Evolutionary conservation across 2,329 filamentous ascomycete genomes (phyloP).

Genomic region (Monosporascus sp.): DNA sequence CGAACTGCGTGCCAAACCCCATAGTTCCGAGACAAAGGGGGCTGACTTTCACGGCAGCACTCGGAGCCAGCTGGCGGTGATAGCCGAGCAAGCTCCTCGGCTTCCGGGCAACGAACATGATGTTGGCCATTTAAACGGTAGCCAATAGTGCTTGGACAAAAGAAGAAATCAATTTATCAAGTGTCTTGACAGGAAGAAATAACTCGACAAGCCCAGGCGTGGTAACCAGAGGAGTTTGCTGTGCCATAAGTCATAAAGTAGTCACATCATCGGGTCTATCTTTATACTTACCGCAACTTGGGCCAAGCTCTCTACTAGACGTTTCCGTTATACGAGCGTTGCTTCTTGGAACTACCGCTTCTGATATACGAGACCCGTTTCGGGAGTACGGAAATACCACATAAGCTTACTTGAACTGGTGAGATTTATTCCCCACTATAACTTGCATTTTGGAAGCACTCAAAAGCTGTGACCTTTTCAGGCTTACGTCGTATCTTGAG

Average conservation of each 20-base stretch:
- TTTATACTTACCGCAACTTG: too few species aligned
- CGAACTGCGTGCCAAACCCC: constrained; percentile 39
- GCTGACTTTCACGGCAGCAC: constrained; percentile 42
- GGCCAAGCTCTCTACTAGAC: neutral
- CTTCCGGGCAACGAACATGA: neutral
- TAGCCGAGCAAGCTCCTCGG: constrained; percentile 42
- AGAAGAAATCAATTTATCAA: neutral
- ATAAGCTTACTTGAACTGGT: neutral
- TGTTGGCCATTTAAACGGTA: neutral
- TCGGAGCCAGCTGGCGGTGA: constrained; percentile 44
- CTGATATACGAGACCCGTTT: neutral
- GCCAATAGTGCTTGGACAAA: neutral
- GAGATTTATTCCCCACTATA: too few species aligned
- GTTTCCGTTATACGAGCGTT: neutral
- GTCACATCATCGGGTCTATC: too few species aligned
- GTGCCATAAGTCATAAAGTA: too few species aligned
- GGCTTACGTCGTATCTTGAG: too few species aligned
- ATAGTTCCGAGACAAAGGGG: constrained; percentile 45
- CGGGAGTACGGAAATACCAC: neutral
- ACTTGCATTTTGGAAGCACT: too few species aligned
- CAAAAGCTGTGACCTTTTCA: too few species aligned
- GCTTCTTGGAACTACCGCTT: neutral
- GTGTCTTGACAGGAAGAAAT: too few species aligned
- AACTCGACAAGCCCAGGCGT: too few species aligned
- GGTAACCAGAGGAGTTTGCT: too few species aligned